Evolutionary conservation across 169 alveolate genomes (phyloP), one percentile per base, ranked within the genome.

Genomic region (Babesia ovata): DNA sequence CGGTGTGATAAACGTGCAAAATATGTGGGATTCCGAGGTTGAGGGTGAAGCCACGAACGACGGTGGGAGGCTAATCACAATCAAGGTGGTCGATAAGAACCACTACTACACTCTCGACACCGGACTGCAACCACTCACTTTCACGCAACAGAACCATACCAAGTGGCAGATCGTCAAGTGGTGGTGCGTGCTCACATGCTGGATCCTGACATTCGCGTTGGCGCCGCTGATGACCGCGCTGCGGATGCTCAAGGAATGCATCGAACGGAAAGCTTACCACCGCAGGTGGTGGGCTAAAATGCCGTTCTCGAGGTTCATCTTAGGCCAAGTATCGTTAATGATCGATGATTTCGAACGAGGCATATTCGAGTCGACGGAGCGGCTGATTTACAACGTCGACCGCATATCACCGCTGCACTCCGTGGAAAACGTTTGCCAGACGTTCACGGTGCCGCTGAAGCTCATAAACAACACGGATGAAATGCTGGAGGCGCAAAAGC

Each of bases 1-100:
- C 26, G 86, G 75, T n/a, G 74, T 77, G 26, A 77, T 77, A 8
- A 39, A 66, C 58, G 79, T 77, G 22, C 54, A 28, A 36, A 49
- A 66, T 2, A n/a, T 21, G 22, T 54, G 58, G 74, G 46, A 61
- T 7, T 6, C 70, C 24, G 26, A 57, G n/a, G 39, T 33, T 6
- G 28, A 46, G 13, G 28, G 45, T 13, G 29, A 36, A 2, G 57
- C n/a, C 21, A 66, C 14, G 39, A 12, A 22, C 14, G 57, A 36
- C 9, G 66, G 56, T 22, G 76, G 76, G 66, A 6, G 44, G 57
- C 54, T 67, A 19, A 67, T 67, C 21, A 53, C 52, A 7, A 67
- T 67, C 65, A 50, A 67, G 46, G 9, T 24, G 12, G 76, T 67
- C 19, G 76, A 50, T 42, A 39, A 36, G 28, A 46, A 52, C 22